phyloP scores from a whole-genome alignment of 495 filamentous ascomycete species.

The Glonium stellatum region DNA sequence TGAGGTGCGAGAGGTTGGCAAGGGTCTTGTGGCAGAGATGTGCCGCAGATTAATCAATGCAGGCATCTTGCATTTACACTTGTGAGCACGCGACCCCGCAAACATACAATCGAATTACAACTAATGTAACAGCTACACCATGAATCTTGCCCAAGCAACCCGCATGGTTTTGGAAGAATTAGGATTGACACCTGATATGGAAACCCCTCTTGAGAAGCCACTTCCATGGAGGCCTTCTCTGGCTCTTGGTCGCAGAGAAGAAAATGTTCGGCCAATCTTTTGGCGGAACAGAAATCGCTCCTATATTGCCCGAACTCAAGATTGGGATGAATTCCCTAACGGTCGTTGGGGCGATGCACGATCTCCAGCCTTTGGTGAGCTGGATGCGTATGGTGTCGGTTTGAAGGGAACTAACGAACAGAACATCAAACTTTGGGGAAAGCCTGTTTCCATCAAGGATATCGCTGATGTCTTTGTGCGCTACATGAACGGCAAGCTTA shows the following conservation, averaged over 20 bases:
- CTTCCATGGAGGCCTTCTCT: conserved; percentile 95
- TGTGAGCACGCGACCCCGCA: conserved; percentile 44
- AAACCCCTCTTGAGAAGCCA: conserved; percentile 70
- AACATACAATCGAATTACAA: not conserved
- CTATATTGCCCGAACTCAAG: conserved; percentile 89
- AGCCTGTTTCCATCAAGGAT: conserved; percentile 71
- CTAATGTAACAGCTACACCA: conserved; percentile 67
- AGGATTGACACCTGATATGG: conserved; percentile 64
- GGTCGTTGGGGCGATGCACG: conserved; percentile 97
- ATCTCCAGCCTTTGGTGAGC: conserved; percentile 92
- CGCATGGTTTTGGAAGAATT: conserved; percentile 90
- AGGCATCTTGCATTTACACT: conserved; percentile 86
- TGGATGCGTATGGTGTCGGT: conserved; percentile 92
- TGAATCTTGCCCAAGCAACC: conserved; percentile 95
- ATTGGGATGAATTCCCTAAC: conserved; percentile 99
- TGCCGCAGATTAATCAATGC: conserved; percentile 73
- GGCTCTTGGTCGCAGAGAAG: conserved; percentile 74
- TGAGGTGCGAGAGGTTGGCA: conserved; percentile 83
- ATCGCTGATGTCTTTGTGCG: conserved; percentile 74
- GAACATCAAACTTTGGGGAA: conserved; percentile 92
- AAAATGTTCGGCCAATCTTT: conserved; percentile 98
- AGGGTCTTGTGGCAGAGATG: conserved; percentile 83
- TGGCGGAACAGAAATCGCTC: conserved; percentile 96
- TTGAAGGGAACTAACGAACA: conserved; percentile 95
- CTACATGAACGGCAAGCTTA: conserved; percentile 72